Conservation (phyloP, 129 eudicot genomes). For the Lonicera japonica region DNA sequence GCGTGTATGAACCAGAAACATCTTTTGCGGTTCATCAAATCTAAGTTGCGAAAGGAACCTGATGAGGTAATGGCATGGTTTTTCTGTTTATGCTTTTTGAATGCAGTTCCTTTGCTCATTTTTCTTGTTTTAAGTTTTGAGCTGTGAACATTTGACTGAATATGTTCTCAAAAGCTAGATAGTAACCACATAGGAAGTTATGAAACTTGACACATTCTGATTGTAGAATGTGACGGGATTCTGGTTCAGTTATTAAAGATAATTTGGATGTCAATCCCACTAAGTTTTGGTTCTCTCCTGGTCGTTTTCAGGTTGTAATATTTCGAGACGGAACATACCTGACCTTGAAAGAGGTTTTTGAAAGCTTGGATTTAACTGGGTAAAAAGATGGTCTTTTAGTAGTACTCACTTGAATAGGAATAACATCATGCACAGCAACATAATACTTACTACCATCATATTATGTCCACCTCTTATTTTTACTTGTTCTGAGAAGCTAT, state of each 20-base stretch:
- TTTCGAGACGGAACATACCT: constrained; percentile 96
- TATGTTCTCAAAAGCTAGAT: too few relatives aligned
- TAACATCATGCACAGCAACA: neutral
- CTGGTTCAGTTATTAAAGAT: too few relatives aligned
- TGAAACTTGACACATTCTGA: too few relatives aligned
- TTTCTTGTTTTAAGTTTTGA: neutral
- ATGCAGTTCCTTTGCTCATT: neutral
- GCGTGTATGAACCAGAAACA: constrained; percentile 99
- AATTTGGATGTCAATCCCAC: too few relatives aligned
- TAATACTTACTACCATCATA: neutral
- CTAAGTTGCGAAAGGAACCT: constrained; percentile 92
- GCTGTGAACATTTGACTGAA: neutral
- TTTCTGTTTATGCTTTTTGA: neutral
- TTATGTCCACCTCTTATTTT: constrained; percentile 5
- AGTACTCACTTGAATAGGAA: neutral
- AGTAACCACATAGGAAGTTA: too few relatives aligned
- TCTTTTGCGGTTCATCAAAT: constrained; percentile 90
- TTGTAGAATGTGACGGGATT: too few relatives aligned
- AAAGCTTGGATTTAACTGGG: constrained; percentile 98
- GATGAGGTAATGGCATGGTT: constrained; percentile 60
- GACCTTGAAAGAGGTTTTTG: constrained; percentile 89
- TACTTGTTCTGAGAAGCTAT: neutral
- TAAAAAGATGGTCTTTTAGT: constrained; percentile 18
- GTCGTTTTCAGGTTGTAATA: constrained; percentile 70
- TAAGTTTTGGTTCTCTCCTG: neutral